Base-by-base conservation (phyloP, 495 filamentous ascomycete species). In the Lophium mytilinum region DNA sequence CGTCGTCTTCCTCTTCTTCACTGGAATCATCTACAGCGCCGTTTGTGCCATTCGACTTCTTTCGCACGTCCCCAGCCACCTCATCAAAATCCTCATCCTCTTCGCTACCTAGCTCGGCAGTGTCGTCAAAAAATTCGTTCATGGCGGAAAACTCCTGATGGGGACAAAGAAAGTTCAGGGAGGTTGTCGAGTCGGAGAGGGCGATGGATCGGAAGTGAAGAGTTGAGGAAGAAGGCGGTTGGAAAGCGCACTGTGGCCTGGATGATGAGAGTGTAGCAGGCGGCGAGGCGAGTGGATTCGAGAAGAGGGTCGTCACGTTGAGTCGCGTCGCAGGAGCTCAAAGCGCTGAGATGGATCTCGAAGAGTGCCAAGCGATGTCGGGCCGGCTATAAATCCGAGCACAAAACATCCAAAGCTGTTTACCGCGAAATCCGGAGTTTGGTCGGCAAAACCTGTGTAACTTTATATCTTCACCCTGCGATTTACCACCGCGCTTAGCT, bases 1-100 rank as follows among this genome's bases (percentile, higher is more conserved):
- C 91, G 57, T 95, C 91, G 33, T 96, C 93, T 11, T 96, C 93
- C 46, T 96, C 93, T 66, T 98, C 93, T 57, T 95, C 92, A 60
- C 88, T 94, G 18, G 89, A 94, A 71, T 96, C 91, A 65, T 90
- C 81, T 0, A 82, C 65, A 56, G 76, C 73, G 58, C 76, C 74
- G 37, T 72, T 76, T 35, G 59, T 62, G 15, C 72, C 69, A 34
- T 68, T 72, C 15, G 68, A 62, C 53, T 74, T 68, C 52, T 72
- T 77, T 56, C 72, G 73, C 15, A 69, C 65, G 60, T 92, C 83
- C 43, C 83, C 87, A 30, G 82, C 84, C 50, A 90, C 89, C 58
- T 93, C 92, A 64, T 90, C 83, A 52, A 92, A 92, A 64, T 90
- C 84, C 56, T 95, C 89, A 50, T 89, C 89, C 66, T 96, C 92